A percentile compares a stretch with the other conserved stretches of the same genome.
phyloP scores from a whole-genome alignment of 495 filamentous ascomycete genomes.

The Bryoglossum gracile region DNA sequence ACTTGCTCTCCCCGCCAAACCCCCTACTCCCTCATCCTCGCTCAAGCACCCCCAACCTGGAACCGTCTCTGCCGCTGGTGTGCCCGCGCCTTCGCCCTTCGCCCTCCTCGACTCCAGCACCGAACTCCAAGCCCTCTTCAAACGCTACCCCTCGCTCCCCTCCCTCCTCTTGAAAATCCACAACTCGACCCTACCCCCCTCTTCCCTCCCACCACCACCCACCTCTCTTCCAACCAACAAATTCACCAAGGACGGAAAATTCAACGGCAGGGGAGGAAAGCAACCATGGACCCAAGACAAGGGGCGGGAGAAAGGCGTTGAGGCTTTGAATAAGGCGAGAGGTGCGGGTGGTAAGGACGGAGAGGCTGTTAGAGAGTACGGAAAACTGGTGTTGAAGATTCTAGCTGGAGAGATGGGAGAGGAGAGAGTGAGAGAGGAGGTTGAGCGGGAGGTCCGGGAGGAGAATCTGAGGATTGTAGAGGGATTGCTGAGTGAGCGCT shows the following conservation, averaged over 20 bases:
- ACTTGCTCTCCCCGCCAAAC: too few species aligned
- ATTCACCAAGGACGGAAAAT: background rate
- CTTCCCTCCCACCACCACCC: too few species aligned
- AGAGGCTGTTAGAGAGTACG: conserved; percentile 42
- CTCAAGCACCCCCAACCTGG: conserved; percentile 24
- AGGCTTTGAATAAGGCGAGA: conserved; percentile 30
- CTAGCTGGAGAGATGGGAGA: conserved; percentile 18
- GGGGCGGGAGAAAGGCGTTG: conserved; percentile 32
- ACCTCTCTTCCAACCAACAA: too few species aligned
- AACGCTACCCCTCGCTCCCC: conserved; percentile 43
- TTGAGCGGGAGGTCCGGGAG: conserved; percentile 18
- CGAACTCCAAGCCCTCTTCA: conserved; percentile 45
- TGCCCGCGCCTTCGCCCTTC: conserved; percentile 26
- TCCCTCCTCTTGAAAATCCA: conserved; percentile 45
- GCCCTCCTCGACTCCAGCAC: conserved; percentile 31
- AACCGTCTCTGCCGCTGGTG: conserved; percentile 15
- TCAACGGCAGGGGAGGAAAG: conserved; percentile 8
- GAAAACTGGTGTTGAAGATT: conserved; percentile 33
- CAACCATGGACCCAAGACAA: conserved; percentile 34
- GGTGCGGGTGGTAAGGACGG: conserved; percentile 31
- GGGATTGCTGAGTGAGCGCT: conserved; percentile 4
- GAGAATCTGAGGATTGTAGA: conserved; percentile 17
- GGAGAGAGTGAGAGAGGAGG: conserved; percentile 2
- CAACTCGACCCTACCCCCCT: conserved; percentile 40
- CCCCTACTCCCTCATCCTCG: too few species aligned